These are phyloP conservation scores for Grosmannia penicillata DNA, from an alignment of 2,329 filamentous ascomycete species.

Conservation along the genomic window DNA sequence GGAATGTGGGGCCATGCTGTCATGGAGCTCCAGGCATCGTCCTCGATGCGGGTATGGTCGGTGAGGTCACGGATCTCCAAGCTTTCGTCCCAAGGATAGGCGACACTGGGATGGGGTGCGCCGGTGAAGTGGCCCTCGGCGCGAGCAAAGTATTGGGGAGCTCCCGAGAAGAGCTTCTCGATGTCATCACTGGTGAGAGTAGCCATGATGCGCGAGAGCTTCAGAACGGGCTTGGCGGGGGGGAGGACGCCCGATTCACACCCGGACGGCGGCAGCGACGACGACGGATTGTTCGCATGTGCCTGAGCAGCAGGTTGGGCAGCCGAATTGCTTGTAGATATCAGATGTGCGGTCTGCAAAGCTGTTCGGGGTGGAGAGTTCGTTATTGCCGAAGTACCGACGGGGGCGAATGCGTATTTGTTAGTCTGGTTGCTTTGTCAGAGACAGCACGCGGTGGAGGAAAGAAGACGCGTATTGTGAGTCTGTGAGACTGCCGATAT, in stretches of 20 bases:
- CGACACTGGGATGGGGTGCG: constrained; percentile 46
- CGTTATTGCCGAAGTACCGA: not conserved
- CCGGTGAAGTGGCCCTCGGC: constrained; percentile 43
- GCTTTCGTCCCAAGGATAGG: constrained; percentile 52
- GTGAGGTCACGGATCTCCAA: constrained; percentile 46
- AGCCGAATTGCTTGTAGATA: constrained; percentile 4
- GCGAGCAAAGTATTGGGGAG: constrained; percentile 54
- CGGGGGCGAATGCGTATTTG: not conserved
- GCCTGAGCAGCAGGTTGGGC: constrained; percentile 11
- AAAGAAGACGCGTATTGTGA: not conserved
- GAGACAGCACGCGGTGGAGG: not conserved
- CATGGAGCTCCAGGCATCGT: constrained; percentile 46
- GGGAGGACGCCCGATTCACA: constrained; percentile 24
- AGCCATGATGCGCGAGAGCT: constrained; percentile 43
- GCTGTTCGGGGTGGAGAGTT: not conserved
- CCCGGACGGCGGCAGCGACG: constrained; percentile 32
- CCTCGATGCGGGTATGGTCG: constrained; percentile 49
- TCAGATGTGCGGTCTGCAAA: constrained; percentile 1
- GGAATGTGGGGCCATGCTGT: constrained; percentile 51
- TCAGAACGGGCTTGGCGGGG: constrained; percentile 29
- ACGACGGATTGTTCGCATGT: constrained; percentile 42
- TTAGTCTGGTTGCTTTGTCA: not conserved
- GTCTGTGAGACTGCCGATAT: too few species aligned
- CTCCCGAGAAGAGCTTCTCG: constrained; percentile 60
- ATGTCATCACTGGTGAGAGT: constrained; percentile 44